Evolutionary conservation across 169 alveolate species (phyloP), one percentile per base, ranked within the genome.

Genomic region (Plasmodium knowlesi): DNA sequence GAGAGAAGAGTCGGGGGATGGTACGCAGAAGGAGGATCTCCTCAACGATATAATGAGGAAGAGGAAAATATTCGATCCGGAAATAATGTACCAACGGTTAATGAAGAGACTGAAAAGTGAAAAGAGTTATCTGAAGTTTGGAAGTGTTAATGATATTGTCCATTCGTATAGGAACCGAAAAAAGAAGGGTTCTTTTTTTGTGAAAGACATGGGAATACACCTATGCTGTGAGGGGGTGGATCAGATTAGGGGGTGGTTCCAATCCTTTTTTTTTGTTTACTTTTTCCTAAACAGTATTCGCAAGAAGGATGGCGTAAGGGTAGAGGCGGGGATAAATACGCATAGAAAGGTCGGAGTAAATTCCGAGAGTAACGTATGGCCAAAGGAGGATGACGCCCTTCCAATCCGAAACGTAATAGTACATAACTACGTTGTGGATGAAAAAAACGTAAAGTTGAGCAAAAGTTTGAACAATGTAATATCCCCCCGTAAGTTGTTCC

Each of bases 361-460:
- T n/a, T n/a, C n/a, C n/a, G n/a, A n/a, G n/a, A n/a, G n/a, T n/a
- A n/a, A n/a, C n/a, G n/a, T n/a, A n/a, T n/a, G n/a, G 19, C 57
- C 0, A 41, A 5, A 41, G 3, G 53, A 0, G 14, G 28, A 53
- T 43, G 98, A 92, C 41, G 81, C 95, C 73, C 96, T 97, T 32
- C 99, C 99, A 32, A 98, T 98, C 91, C 97, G 95, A 84, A 96
- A 97, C 57, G 98, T 98, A 22, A 98, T 97, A 92, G 95, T 98
- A 4, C 99, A 98, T 94, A 99, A 99, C 61, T 97, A 98, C 96
- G 98, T 98, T 19, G 98, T 98, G 71, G 99, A 98, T 84, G 92
- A 94, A 30, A 97, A 98, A 94, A 99, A 99, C 71, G 95, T 97
- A 67, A 98, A 98, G 92, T 97, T 98, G 99, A 96, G 98, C 71